Conservation (phyloP, 495 filamentous ascomycete genomes). For the Aspergillus olivimuriae region DNA sequence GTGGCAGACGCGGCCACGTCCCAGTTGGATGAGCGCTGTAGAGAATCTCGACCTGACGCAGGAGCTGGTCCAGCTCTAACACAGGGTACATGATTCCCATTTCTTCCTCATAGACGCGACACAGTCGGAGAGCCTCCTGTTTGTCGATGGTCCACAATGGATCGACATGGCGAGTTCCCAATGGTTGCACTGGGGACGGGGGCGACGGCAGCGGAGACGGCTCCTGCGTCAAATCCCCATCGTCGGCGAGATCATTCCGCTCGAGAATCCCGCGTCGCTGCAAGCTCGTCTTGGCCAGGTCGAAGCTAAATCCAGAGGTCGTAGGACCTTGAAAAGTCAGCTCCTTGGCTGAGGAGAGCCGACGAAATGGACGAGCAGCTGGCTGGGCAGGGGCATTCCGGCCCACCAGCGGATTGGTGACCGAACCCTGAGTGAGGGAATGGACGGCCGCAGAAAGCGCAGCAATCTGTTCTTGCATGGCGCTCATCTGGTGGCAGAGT, state of each 20-base stretch:
- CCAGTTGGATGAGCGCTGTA: constrained; percentile 50
- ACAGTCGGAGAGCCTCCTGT: constrained; percentile 68
- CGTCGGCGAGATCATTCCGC: constrained; percentile 40
- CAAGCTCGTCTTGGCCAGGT: constrained; percentile 74
- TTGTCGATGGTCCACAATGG: constrained; percentile 72
- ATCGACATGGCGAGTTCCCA: constrained; percentile 43
- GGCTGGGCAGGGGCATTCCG: not conserved
- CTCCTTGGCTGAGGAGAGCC: constrained; percentile 18
- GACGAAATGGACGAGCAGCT: constrained; percentile 16
- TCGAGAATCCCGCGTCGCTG: constrained; percentile 73
- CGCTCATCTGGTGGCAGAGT: constrained; percentile 29
- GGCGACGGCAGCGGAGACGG: constrained; percentile 46
- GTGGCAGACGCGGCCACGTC: constrained; percentile 11
- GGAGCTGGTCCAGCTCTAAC: constrained; percentile 55
- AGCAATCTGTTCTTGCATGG: constrained; percentile 33
- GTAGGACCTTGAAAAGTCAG: constrained; percentile 72
- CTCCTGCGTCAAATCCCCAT: constrained; percentile 40
- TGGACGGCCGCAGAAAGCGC: constrained; percentile 24
- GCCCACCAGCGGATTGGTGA: not conserved
- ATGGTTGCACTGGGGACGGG: constrained; percentile 34
- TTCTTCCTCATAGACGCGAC: constrained; percentile 73
- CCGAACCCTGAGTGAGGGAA: constrained; percentile 16
- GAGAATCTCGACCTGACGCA: constrained; percentile 54
- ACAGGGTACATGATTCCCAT: constrained; percentile 86
- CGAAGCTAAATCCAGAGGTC: constrained; percentile 72